Evolutionary conservation across 495 filamentous ascomycete genomes (phyloP).

Genomic region (Pyrenula massariospora): DNA sequence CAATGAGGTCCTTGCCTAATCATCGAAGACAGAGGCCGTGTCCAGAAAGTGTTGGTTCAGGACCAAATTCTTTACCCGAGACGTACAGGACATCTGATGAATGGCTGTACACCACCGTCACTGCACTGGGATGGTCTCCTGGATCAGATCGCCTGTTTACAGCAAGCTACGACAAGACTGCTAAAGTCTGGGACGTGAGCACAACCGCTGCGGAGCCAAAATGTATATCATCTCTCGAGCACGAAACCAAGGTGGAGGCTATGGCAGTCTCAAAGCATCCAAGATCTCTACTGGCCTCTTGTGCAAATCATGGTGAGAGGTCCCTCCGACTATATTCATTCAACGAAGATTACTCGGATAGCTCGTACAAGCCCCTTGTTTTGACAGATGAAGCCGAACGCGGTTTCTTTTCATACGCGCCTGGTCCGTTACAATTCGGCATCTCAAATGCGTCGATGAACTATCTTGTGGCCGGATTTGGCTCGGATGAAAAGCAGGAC

Average conservation of each 20-base stretch:
- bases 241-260: constrained; percentile 59
- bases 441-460: constrained; percentile 31
- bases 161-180: constrained; percentile 67
- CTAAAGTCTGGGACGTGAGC: constrained; percentile 61
- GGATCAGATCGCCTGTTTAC: constrained; percentile 51
- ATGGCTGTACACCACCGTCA: constrained; percentile 68
- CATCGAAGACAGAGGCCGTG: constrained; percentile 53
- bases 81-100: constrained; percentile 20
- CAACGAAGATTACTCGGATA: constrained; percentile 1
- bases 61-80: not conserved
- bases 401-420: constrained; percentile 41
- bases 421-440: constrained; percentile 69
- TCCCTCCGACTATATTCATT: constrained; percentile 16
- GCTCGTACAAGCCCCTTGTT: constrained; percentile 8
- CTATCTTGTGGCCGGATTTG: constrained; percentile 67
- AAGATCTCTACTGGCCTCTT: constrained; percentile 38
- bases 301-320: constrained; percentile 18
- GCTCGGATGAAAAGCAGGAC: constrained; percentile 41
- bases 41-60: constrained; percentile 36
- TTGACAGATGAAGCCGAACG: constrained; percentile 14
- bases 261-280: constrained; percentile 44
- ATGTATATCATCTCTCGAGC: constrained; percentile 42
- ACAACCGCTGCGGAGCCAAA: constrained; percentile 13
- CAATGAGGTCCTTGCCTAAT: constrained; percentile 53
- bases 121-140: constrained; percentile 56